These are phyloP conservation scores for Nothophytophthora sp. DNA, from an alignment of 352 stramenopile species.

Conservation along the genomic window DNA sequence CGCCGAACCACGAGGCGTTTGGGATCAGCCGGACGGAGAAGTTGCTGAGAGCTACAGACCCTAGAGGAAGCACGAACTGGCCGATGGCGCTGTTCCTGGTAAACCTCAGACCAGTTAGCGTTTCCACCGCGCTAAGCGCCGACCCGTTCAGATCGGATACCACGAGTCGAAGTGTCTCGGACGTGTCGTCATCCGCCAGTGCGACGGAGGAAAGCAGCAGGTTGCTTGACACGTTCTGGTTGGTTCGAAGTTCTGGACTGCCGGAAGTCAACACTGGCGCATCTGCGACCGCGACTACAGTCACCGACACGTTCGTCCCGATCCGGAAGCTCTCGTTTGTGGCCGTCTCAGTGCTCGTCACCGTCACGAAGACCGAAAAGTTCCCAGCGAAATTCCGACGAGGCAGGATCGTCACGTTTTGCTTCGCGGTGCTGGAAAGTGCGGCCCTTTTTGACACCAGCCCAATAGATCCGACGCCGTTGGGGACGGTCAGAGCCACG, in stretches of 20 bases:
- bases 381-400: slow-evolving; percentile 37
- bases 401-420: slow-evolving; percentile 30
- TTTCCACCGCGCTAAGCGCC: slow-evolving; percentile 25
- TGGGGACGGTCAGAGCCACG: slow-evolving; percentile 7
- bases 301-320: no score
- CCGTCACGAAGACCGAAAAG: slow-evolving; percentile 28
- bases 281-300: slow-evolving; percentile 43
- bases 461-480: slow-evolving; percentile 11
- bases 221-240: slow-evolving; percentile 32
- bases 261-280: slow-evolving; percentile 24
- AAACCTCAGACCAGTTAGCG: slow-evolving; percentile 17
- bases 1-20: slow-evolving; percentile 35
- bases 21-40: slow-evolving; percentile 31
- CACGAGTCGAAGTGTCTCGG: slow-evolving; percentile 37
- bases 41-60: slow-evolving; percentile 10
- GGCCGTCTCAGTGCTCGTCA: slow-evolving; percentile 29
- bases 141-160: slow-evolving; percentile 21
- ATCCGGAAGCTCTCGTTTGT: no score
- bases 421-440: slow-evolving; percentile 13
- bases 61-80: slow-evolving; percentile 24
- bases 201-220: slow-evolving; percentile 28
- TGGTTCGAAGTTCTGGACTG: slow-evolving; percentile 23
- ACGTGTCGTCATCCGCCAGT: slow-evolving; percentile 42
- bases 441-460: slow-evolving; percentile 17
- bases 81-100: slow-evolving; percentile 14